Evolutionary conservation across 108 stramenopile species (phyloP).

Genomic region (Cyclostephanos tholiformis): DNA sequence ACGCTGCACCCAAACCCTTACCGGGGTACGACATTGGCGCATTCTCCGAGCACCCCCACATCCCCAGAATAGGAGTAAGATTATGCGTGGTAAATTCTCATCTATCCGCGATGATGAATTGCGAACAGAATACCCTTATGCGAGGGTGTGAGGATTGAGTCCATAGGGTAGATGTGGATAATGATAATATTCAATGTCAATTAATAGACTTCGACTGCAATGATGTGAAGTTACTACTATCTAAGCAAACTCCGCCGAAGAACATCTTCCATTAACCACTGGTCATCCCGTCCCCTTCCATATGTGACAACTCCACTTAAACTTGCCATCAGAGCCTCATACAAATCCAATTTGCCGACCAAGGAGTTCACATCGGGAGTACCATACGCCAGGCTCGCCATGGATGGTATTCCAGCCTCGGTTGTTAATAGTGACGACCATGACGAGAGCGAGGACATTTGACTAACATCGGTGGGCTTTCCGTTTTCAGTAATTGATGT

Average conservation of each 20-base stretch:
- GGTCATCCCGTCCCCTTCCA: conserved; percentile 7
- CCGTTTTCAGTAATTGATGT: conserved; percentile 17
- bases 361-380: conserved; percentile 43
- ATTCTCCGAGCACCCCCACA: conserved; percentile 33
- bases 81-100: not conserved
- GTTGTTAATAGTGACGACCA: conserved; percentile 33
- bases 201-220: not conserved
- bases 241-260: conserved; percentile 38
- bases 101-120: no score
- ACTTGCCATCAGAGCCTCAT: conserved; percentile 34
- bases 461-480: not conserved
- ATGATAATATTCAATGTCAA: not conserved
- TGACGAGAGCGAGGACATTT: conserved; percentile 16
- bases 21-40: conserved; percentile 35
- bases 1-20: conserved; percentile 35
- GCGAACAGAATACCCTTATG: no score
- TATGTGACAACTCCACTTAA: not conserved
- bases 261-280: conserved; percentile 29
- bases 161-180: not conserved
- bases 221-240: conserved; percentile 8
- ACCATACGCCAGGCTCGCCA: conserved; percentile 54
- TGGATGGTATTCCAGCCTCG: conserved; percentile 41
- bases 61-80: not conserved
- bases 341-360: conserved; percentile 35
- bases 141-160: no score